Conservation (phyloP, 2,329 filamentous ascomycete species). For the Neonectria faginata region DNA sequence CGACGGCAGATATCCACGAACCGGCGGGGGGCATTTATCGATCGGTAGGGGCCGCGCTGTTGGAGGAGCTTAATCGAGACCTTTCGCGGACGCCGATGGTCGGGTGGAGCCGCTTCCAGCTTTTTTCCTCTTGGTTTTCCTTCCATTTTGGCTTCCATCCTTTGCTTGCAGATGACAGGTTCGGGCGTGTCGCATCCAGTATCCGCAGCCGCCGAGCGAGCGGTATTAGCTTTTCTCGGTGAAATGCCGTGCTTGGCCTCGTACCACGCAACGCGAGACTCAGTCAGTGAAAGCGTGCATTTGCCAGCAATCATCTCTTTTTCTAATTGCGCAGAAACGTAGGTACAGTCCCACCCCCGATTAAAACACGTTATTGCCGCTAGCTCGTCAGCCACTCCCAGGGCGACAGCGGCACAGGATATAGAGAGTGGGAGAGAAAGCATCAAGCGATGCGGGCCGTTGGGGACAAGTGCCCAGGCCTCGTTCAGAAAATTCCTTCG, state of each 20-base stretch:
- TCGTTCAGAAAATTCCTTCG: slow-evolving; percentile 2
- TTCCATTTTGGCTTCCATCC: slow-evolving; percentile 24
- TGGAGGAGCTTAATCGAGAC: slow-evolving; percentile 21
- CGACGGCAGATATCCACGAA: slow-evolving; percentile 25
- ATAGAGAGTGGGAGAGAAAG: slow-evolving; percentile 11
- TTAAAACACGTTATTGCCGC: slow-evolving; percentile 31
- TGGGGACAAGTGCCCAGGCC: slow-evolving; percentile 1
- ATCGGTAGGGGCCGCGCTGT: slow-evolving; percentile 16
- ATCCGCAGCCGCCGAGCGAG: slow-evolving; percentile 3
- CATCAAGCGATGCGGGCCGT: slow-evolving; percentile 2
- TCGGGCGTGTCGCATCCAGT: slow-evolving; percentile 9
- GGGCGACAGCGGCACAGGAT: slow-evolving; percentile 13
- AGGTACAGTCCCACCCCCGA: slow-evolving; percentile 34
- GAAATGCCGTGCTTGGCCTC: slow-evolving; percentile 12
- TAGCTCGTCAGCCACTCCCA: slow-evolving; percentile 23
- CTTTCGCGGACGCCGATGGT: slow-evolving; percentile 11
- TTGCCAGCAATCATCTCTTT: slow-evolving; percentile 10
- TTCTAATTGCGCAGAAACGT: slow-evolving; percentile 26
- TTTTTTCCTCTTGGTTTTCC: neutral
- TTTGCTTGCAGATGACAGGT: slow-evolving; percentile 17
- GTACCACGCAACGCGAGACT: slow-evolving; percentile 20
- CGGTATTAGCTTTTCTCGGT: slow-evolving; percentile 4
- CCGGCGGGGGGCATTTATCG: slow-evolving; percentile 19
- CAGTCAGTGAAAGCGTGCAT: slow-evolving; percentile 10
- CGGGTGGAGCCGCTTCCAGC: slow-evolving; percentile 9